Evolutionary conservation across 2,329 filamentous ascomycete species (phyloP).

Genomic region (Cercospora berteroae): DNA sequence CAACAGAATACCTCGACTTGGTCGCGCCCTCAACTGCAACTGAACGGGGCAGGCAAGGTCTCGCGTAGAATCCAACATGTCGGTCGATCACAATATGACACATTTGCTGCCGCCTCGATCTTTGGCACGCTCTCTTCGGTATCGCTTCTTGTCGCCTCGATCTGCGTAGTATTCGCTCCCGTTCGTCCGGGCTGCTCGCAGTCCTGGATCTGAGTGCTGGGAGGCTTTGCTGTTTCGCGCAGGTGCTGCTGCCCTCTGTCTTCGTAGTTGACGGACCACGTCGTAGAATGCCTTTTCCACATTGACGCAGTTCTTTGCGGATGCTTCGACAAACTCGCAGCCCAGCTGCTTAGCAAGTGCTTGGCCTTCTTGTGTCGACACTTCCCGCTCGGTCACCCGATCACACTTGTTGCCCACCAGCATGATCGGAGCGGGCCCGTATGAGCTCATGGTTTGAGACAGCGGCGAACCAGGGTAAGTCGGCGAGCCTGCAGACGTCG

Average conservation of each 20-base stretch:
- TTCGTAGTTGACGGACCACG: slow-evolving; percentile 84
- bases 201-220: slow-evolving; percentile 16
- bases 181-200: slow-evolving; percentile 19
- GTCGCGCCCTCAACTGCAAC: background rate
- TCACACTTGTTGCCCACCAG: slow-evolving; percentile 98
- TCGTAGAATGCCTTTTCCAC: slow-evolving; percentile 99
- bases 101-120: slow-evolving; percentile 31
- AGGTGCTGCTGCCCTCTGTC: slow-evolving; percentile 59
- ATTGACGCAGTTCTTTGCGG: slow-evolving; percentile 96
- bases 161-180: slow-evolving; percentile 22
- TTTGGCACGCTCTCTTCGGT: slow-evolving; percentile 25
- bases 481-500: slow-evolving; percentile 67
- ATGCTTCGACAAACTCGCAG: slow-evolving; percentile 95
- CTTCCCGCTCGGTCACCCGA: slow-evolving; percentile 89
- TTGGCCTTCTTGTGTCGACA: slow-evolving; percentile 93
- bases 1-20: background rate
- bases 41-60: background rate
- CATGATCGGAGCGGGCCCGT: slow-evolving; percentile 86
- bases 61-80: background rate
- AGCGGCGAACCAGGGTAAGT: slow-evolving; percentile 75
- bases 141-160: slow-evolving; percentile 28
- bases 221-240: slow-evolving; percentile 22
- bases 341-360: slow-evolving; percentile 87
- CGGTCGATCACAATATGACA: slow-evolving; percentile 30
- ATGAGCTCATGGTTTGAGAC: slow-evolving; percentile 55